Conservation (phyloP, 306 rosid genomes). For the peach (Prunus persica) region DNA sequence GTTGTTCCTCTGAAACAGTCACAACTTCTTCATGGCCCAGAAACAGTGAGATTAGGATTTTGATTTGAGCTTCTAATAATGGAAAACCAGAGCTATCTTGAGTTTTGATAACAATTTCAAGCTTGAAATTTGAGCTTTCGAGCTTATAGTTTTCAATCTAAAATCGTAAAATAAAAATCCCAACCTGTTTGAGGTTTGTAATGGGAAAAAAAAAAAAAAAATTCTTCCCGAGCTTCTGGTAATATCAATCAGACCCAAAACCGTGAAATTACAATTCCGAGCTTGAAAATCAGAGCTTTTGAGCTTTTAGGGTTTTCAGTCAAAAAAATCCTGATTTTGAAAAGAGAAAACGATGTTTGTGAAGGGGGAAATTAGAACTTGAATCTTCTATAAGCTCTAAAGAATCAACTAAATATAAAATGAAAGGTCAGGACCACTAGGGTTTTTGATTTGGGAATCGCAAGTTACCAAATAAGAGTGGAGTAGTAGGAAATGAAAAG, state of each 20-base stretch:
- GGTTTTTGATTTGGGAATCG: constrained; percentile 7
- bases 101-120: not conserved
- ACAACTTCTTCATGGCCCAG: constrained; percentile 29
- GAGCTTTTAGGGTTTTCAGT: not conserved
- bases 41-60: not conserved
- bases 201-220: too few species aligned
- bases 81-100: not conserved
- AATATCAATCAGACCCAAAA: not conserved
- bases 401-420: not conserved
- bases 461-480: not conserved
- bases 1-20: constrained; percentile 9
- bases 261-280: not conserved
- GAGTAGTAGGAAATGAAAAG: not conserved
- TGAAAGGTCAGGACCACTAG: not conserved
- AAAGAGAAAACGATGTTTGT: not conserved
- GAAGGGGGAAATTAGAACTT: not conserved
- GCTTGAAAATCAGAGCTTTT: not conserved
- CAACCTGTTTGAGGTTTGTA: too few species aligned
- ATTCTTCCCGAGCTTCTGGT: too few species aligned
- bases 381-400: not conserved
- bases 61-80: not conserved
- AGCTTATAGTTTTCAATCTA: not conserved
- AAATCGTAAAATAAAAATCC: not conserved
- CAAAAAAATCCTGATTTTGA: not conserved
- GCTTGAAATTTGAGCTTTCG: not conserved